Conservation (phyloP, 2,329 filamentous ascomycete genomes). For the Emericellopsis cladophorae region DNA sequence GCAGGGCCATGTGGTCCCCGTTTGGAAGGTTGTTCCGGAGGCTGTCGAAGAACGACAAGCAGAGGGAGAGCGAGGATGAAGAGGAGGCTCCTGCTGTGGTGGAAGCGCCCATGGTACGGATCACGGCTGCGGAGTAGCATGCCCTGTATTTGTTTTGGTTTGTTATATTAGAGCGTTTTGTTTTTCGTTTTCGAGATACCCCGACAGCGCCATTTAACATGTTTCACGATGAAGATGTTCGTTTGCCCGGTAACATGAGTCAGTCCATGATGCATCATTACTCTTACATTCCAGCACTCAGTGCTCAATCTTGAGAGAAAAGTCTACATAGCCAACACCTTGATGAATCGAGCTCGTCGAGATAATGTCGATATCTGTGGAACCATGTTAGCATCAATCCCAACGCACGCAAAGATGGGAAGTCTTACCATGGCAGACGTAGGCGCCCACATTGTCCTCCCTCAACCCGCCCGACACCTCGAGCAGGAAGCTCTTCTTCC, state of each 20-base stretch:
- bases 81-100: background rate
- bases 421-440: constrained; percentile 58
- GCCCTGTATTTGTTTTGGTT: no score
- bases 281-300: constrained; percentile 8
- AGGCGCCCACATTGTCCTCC: constrained; percentile 68
- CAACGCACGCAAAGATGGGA: background rate
- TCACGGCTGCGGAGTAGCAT: background rate
- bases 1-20: no score
- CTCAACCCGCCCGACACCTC: constrained; percentile 90
- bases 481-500: constrained; percentile 61
- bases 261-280: background rate
- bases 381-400: background rate
- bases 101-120: background rate
- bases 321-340: constrained; percentile 86
- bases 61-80: background rate
- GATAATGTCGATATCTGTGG: constrained; percentile 77
- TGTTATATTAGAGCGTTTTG: no score
- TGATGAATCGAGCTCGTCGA: constrained; percentile 97
- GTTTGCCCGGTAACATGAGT: no score
- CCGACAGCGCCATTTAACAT: no score
- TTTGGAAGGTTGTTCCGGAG: background rate
- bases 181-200: no score
- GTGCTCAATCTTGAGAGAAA: constrained; percentile 74
- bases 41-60: background rate
- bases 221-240: no score